These are phyloP conservation scores for Fusarium sacchari DNA, from an alignment of 2,329 filamentous ascomycete genomes.

Conservation along the genomic window DNA sequence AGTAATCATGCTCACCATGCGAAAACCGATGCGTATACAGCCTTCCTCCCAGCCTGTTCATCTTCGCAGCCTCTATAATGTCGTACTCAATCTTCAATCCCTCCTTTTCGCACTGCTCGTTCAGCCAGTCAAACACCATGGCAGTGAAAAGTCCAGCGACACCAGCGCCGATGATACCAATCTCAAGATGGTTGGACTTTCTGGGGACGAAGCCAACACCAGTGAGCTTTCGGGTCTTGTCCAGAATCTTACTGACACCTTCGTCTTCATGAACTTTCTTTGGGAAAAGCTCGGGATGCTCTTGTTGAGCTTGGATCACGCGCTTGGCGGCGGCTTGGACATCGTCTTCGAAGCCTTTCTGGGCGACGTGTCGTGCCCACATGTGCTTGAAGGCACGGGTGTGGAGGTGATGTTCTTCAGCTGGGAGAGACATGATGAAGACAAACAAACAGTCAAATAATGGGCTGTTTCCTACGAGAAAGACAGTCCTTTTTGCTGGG, in stretches of 20 bases:
- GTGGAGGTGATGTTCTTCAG: not conserved
- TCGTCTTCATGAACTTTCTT: not conserved
- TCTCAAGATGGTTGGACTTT: not conserved
- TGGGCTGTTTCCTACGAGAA: not conserved
- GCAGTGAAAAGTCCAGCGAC: constrained; percentile 15
- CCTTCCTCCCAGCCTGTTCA: constrained; percentile 49
- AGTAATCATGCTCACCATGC: constrained; percentile 25
- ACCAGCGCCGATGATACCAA: constrained; percentile 15
- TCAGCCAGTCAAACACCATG: constrained; percentile 13
- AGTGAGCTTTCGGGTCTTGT: not conserved
- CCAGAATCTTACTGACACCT: not conserved
- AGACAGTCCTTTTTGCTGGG: not conserved
- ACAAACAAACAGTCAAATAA: not conserved
- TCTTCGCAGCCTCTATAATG: constrained; percentile 48
- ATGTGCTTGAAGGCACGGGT: constrained; percentile 21
- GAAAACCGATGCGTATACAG: constrained; percentile 50
- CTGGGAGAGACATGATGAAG: not conserved
- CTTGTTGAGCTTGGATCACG: not conserved
- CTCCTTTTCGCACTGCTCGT: not conserved
- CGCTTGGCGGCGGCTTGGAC: not conserved
- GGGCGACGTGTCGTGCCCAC: constrained; percentile 23
- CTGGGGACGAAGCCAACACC: not conserved
- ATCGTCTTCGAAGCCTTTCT: constrained; percentile 10
- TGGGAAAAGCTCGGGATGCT: not conserved
- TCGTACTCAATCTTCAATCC: constrained; percentile 49